Base-by-base conservation (phyloP, 306 rosid species). In the Dalbergia cultrata region DNA sequence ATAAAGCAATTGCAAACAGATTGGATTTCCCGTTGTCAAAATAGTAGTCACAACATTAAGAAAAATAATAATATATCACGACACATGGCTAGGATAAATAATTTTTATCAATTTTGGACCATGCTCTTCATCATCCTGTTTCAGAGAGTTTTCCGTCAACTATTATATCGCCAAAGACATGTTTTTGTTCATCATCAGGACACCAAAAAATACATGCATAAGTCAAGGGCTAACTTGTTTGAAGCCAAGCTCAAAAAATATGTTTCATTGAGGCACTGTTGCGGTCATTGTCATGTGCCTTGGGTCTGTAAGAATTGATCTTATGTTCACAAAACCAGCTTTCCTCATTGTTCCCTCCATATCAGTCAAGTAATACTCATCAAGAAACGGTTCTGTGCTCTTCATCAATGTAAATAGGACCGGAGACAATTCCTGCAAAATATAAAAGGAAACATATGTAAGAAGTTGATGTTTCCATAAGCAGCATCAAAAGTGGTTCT, bases 351-450 rank as follows among this genome's bases (percentile, higher is more conserved):
- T 85, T 75, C 45, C 83, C 67, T 87, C 92, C 80, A 88, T 50
- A 72, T 88, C 94, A 49, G 89, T 88, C 81, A 87, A 78, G 80
- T 85, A 86, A 72, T 87, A 90, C 85, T 90, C 94, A 70, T 90
- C 92, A 3, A 90, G 72, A 78, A 87, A 86, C 4, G 94, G 94
- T 65, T 90, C 92, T 19, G 92, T 90, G 83, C 91, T 88, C 87
- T 90, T 90, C 78, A 88, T 44, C 76, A 90, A 74, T 39, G 94
- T 88, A 70, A 88, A 88, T 62, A 90, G 73, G 0, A 85, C 92
- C 0, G 92, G 94, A 61, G 92, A 65, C 74, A 90, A 57, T 75
- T 88, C 94, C 92, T 90, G 73, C 72, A 81, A 61, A 18, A 60
- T 67, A 75, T 3, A 33, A 26, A 47, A 43, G 71, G 45, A 10